Evolutionary conservation across 257 asterid genomes (phyloP), one percentile per base, ranked within the genome.

Genomic region (Lithospermum erythrorhizon): DNA sequence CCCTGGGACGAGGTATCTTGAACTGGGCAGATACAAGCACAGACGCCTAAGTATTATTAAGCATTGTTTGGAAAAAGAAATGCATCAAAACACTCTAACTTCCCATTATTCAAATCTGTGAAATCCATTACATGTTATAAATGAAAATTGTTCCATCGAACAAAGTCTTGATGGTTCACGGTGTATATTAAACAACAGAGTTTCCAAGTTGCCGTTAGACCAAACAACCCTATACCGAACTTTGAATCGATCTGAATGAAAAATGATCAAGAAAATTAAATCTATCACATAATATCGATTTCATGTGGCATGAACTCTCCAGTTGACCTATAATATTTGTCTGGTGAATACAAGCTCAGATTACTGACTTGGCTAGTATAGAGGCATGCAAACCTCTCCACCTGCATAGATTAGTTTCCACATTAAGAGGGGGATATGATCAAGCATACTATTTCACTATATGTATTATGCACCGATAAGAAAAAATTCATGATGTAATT

Each of bases 231-330:
- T 11, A 41, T 41, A 14, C 16, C 16, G 18, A 41, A 14, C 49
- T 41, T 41, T 5, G 2, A 14, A 11, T 41, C 48, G 18, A 41
- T 41, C 9, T 32, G 45, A 5, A 3, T 32, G 1, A 5, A 10
- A 32, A 32, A 14, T 11, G 62, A 2, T 35, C 55, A 32, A 47
- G 1, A 20, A 57, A n/a, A 6, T 41, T 59, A 60, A 79, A 74
- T 79, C 55, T 68, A n/a, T 29, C 89, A 58, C 29, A 89, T 72
- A 58, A 86, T 83, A 47, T 83, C 87, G 45, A 82, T 71, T 65
- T 93, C 99, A 70, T 89, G 99, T 51, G 97, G 99, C 99, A 93
- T 84, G 79, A 82, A 93, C 67, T 93, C 99, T 73, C 84, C 96
- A 19, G 91, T 87, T 21, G 99, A 95, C 63, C 95, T 65, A 68